Evolutionary conservation across 1,284 basidiomycete species (phyloP), one percentile per base, ranked within the genome.

Genomic region (Tremellales sp.): DNA sequence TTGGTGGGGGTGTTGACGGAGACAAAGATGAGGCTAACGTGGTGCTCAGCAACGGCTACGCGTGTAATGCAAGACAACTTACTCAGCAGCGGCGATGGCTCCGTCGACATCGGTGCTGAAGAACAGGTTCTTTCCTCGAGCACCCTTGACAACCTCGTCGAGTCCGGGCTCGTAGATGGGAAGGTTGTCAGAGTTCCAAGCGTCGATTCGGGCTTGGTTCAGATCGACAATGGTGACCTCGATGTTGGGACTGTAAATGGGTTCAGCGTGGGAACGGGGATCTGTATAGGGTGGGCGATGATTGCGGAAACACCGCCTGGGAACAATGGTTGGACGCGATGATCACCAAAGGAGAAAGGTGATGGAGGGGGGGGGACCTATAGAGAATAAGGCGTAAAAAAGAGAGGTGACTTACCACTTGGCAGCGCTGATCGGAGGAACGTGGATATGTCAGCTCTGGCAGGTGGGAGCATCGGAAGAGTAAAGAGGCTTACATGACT

Each of bases 141-240:
- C 86, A 61, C 82, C 71, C 66, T 84, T 84, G 61, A 99, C 88
- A 58, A 98, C 88, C 39, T 87, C 90, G 54, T 84, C 90, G n/a
- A 99, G 82, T 43, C 93, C 93, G 13, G 95, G 94, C 73, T 99
- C 94, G 72, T 95, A 99, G 71, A 99, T 97, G 48, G 72, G 73
- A 45, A 74, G 68, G 48, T 68, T 57, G 57, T 75, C 74, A 52
- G 76, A 78, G 77, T 98, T 98, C 94, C 94, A 98, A 12, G 92
- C 93, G 66, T 91, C 88, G 73, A 97, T 85, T 56, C 95, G 87
- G 50, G 84, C 79, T 67, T 93, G 81, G 80, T 97, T 98, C 64
- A 98, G 80, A 74, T 98, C 94, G 67, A 97, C 94, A 66, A 98
- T 98, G 66, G 89, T 97, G 70, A 97, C 94, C 49, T 78, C 77